Base-by-base conservation (phyloP, 805 yeast genomes). In the Candida bentonensis region DNA sequence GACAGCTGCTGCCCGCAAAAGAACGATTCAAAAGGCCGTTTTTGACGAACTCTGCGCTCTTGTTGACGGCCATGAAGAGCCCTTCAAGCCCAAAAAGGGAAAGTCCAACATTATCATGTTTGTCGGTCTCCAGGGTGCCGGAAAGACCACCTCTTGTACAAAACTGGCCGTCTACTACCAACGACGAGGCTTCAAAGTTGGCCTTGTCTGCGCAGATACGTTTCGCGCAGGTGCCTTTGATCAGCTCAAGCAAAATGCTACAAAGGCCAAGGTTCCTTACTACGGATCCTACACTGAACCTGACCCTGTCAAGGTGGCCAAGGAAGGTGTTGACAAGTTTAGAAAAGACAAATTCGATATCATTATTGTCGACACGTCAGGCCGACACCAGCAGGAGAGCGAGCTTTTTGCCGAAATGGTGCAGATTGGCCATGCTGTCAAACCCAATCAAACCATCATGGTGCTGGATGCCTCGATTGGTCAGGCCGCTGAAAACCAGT, bases 141-240 rank as follows among this genome's bases (percentile, higher is more conserved):
- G 98, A 73, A 92, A 92, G 62, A 92, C 98, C 25, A 92, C 98
- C 0, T 79, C 96, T 2, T 88, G 96, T 76, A 92, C 98, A 1
- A 92, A 92, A 52, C 69, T 89, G 54, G 98, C 98, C 0, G 94
- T 86, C 1, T 88, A 84, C 60, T 92, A 92, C 61, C 89, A 87
- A 57, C 76, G 88, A 58, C 72, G 96, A 57, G 96, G 96, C 2
- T 86, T 79, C 65, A 88, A 87, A 60, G 95, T 86, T 41, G 97
- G 97, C 44, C 69, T 92, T 59, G 97, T 92, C 22, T 92, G 98
- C 75, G 98, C 98, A 1, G 98, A 92, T 69, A 92, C 98, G 23
- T 92, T 89, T 72, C 79, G 98, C 72, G 98, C 98, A 28, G 98
- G 98, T 72, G 98, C 98, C 2, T 89, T 89, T 68, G 98, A 89